Evolutionary conservation across 2,329 filamentous ascomycete genomes (phyloP), one percentile per base, ranked within the genome.

Genomic region (Aspergillus transmontanensis): DNA sequence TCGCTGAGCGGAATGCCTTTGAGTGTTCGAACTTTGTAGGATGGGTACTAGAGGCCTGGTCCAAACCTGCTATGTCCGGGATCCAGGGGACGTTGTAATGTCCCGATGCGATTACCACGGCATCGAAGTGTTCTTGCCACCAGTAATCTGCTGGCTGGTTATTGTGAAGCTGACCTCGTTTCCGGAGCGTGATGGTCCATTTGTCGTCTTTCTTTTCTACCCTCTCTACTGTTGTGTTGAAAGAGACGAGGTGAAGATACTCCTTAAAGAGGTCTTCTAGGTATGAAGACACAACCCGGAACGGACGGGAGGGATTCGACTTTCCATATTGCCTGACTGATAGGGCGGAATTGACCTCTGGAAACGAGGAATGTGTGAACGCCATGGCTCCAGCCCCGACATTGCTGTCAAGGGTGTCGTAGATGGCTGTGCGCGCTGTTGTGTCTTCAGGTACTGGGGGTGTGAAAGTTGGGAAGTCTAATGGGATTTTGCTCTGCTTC

Each of bases 41-140:
- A 53, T 72, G 73, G 3, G 61, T 64, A 51, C 67, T 58, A 19
- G 76, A 72, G 23, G 71, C 77, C 16, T 73, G 72, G 3, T 61
- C 45, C 0, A 82, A 62, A 0, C 80, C 80, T 0, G 70, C 61
- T 9, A 82, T 75, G 0, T 72, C 64, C 0, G 80, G 80, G 5
- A 82, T 69, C 53, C 71, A 75, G 0, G 80, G 80, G 2, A 82
- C 69, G 45, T 73, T 75, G 61, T 80, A 82, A 63, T 82, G 79
- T 0, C 80, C 80, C 0, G 71, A 76, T 0, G 80, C 80, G 39
- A 81, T 77, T 16, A 82, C 69, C 0, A 82, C 59, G 0, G 79
- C 80, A 65, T 82, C 79, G 26, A 81, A 81, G 0, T 63, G 66
- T 64, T 82, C 75, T 26, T 72, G 64, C 79, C 76, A 78, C 78